A percentile compares a stretch with the other conserved stretches of the same genome.
Conservation (phyloP, 106 monocot genomes). For the Dendrobium officinale region DNA sequence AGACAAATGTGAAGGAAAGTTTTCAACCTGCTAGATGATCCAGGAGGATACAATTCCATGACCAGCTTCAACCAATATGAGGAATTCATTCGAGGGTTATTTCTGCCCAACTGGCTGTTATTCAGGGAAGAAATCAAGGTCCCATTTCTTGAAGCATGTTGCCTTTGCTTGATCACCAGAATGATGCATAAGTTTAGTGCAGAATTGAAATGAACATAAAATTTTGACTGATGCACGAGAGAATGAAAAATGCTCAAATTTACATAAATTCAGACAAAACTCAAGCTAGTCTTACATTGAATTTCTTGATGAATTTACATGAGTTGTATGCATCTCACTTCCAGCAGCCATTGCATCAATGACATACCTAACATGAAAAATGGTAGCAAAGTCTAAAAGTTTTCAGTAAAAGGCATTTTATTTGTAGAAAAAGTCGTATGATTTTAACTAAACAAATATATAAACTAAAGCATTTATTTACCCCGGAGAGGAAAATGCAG, state of each 20-base stretch:
- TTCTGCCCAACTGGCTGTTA: conserved; percentile 28
- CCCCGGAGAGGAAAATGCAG: conserved; percentile 85
- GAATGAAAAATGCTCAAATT: neutral
- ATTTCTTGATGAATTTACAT: conserved; percentile 21
- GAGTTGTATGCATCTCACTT: conserved; percentile 30
- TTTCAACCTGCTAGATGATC: conserved; percentile 65
- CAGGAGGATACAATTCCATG: conserved; percentile 75
- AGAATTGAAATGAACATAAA: neutral
- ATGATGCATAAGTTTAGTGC: conserved; percentile 21
- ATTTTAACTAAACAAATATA: neutral
- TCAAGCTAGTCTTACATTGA: conserved; percentile 48
- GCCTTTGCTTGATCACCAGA: conserved; percentile 90
- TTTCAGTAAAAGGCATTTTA: neutral
- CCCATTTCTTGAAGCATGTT: conserved; percentile 61
- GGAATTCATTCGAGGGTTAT: conserved; percentile 32
- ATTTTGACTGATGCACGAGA: conserved; percentile 3
- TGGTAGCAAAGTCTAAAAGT: neutral
- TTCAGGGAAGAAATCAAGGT: conserved; percentile 27
- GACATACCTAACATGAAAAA: conserved; percentile 52
- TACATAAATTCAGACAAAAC: neutral
- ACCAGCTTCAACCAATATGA: conserved; percentile 61
- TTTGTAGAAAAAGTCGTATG: neutral
- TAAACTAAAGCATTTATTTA: conserved; percentile 19
- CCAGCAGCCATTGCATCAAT: conserved; percentile 58
- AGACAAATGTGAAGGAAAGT: neutral